A percentile compares a stretch with the other conserved stretches of the same genome.
These are phyloP conservation scores for Leptomonas seymouri DNA, from an alignment of 208 protist species.

Conservation along the genomic window DNA sequence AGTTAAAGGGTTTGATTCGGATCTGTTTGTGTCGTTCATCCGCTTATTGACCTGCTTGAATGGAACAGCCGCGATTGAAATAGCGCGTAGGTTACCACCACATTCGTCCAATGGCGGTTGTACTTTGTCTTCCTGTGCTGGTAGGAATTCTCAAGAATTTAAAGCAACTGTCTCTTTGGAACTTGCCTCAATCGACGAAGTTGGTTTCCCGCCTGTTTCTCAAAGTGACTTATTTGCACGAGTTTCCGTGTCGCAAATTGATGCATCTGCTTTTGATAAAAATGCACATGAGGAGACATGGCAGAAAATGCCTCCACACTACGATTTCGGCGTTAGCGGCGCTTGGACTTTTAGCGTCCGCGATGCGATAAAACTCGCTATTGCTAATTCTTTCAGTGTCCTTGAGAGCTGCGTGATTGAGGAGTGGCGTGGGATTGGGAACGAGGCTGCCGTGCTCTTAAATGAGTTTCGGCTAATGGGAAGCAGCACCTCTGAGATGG, in stretches of 20 bases:
- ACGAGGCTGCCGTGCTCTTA: constrained; percentile 38
- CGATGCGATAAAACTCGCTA: constrained; percentile 44
- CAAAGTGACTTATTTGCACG: neutral
- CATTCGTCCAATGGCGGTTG: neutral
- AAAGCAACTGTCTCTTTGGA: constrained; percentile 15
- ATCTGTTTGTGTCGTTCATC: constrained; percentile 14
- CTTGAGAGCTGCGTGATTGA: constrained; percentile 29
- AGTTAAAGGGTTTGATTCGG: constrained; percentile 11
- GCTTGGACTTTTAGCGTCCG: constrained; percentile 27
- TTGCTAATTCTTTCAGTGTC: constrained; percentile 30
- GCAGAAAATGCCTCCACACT: neutral
- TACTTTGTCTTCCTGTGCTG: too few relatives aligned
- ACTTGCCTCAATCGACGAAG: constrained; percentile 9
- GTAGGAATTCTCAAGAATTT: neutral
- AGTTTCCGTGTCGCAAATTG: neutral
- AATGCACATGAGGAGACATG: too few relatives aligned
- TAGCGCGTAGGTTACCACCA: neutral
- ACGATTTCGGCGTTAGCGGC: constrained; percentile 39
- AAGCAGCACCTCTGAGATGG: constrained; percentile 17
- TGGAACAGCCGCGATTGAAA: constrained; percentile 5
- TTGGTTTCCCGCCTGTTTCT: neutral
- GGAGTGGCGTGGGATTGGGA: constrained; percentile 30
- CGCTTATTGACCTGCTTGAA: neutral
- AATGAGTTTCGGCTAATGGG: constrained; percentile 13
- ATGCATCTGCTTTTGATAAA: neutral